Percentiles rank a stretch among this genome's conserved stretches.
These are phyloP conservation scores for Wallemia hederae DNA, from an alignment of 1,284 basidiomycete genomes.

Conservation along the genomic window DNA sequence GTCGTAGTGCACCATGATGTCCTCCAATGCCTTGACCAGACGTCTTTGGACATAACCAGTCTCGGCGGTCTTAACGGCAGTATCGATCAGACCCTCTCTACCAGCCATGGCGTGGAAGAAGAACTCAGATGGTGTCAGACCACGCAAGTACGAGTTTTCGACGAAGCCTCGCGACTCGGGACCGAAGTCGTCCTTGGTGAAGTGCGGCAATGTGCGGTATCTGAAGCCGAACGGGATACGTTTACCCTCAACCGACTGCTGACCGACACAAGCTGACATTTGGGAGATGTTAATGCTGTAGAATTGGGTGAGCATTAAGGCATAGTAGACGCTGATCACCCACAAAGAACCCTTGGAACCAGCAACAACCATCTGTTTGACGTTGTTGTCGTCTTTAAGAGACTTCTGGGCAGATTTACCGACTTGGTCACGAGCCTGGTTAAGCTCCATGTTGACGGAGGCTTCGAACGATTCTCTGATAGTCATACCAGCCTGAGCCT, in stretches of 20 bases:
- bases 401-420: slow-evolving; percentile 86
- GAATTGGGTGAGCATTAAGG: slow-evolving; percentile 14
- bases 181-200: slow-evolving; percentile 95
- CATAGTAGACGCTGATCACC: neutral
- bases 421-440: slow-evolving; percentile 79
- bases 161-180: slow-evolving; percentile 97
- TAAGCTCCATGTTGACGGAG: slow-evolving; percentile 65
- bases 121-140: slow-evolving; percentile 90
- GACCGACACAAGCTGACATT: slow-evolving; percentile 98
- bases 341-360: slow-evolving; percentile 81
- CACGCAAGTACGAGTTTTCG: slow-evolving; percentile 96
- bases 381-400: slow-evolving; percentile 95
- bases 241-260: slow-evolving; percentile 92
- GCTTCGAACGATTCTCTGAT: slow-evolving; percentile 96
- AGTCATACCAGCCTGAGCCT: slow-evolving; percentile 85
- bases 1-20: slow-evolving; percentile 91
- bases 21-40: slow-evolving; percentile 89
- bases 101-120: slow-evolving; percentile 99
- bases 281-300: slow-evolving; percentile 84
- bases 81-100: slow-evolving; percentile 95
- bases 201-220: slow-evolving; percentile 85
- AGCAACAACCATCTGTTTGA: slow-evolving; percentile 99
- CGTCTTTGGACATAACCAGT: slow-evolving; percentile 98
- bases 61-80: slow-evolving; percentile 97
- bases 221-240: slow-evolving; percentile 96